Evolutionary conservation across 164 flowering plant genomes (phyloP).

Genomic region (Aristolochia californica): DNA sequence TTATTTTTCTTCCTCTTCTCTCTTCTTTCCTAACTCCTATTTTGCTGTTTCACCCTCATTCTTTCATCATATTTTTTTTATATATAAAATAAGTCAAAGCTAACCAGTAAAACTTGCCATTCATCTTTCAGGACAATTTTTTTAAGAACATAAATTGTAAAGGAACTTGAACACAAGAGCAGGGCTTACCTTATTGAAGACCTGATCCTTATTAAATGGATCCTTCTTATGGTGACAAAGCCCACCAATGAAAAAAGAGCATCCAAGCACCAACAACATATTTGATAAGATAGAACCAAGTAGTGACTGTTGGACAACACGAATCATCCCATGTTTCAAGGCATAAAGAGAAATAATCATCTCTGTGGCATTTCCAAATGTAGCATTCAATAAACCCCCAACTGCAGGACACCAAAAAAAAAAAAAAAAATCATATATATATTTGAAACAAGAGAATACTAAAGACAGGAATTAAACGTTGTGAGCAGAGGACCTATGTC

Average conservation of each 20-base stretch:
- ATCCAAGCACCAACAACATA: slow-evolving; percentile 68
- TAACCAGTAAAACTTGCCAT: too few species aligned
- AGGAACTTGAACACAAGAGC: background rate
- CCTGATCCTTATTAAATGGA: slow-evolving; percentile 29
- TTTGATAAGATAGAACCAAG: slow-evolving; percentile 67
- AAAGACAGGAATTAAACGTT: background rate
- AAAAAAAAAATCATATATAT: background rate
- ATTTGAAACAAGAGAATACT: background rate
- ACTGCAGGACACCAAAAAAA: slow-evolving; percentile 42
- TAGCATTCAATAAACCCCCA: slow-evolving; percentile 73
- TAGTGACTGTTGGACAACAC: slow-evolving; percentile 68
- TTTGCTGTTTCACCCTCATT: too few species aligned
- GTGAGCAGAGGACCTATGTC: background rate
- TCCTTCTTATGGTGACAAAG: slow-evolving; percentile 28
- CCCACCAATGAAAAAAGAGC: slow-evolving; percentile 65
- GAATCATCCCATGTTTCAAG: slow-evolving; percentile 52
- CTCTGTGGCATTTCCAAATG: slow-evolving; percentile 79
- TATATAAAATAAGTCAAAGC: too few species aligned
- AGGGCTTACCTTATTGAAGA: slow-evolving; percentile 42
- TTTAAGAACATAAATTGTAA: background rate
- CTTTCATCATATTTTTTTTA: too few species aligned
- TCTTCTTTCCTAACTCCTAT: too few species aligned
- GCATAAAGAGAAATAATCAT: slow-evolving; percentile 76
- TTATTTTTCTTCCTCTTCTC: too few species aligned
- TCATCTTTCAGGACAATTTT: background rate